Evolutionary conservation across 495 filamentous ascomycete species (phyloP).

Genomic region (Haplographium delicatum): DNA sequence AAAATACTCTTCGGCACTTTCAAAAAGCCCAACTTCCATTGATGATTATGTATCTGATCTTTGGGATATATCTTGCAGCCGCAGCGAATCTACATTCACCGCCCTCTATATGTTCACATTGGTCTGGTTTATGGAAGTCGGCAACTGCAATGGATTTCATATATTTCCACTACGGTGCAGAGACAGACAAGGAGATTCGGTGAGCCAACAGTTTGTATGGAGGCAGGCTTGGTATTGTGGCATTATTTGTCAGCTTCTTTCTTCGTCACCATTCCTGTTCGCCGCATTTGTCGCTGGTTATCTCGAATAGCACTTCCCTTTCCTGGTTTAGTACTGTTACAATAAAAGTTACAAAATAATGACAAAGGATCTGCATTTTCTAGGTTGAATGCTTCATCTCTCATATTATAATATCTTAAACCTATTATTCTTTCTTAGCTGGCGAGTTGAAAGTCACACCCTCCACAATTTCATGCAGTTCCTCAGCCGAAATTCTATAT

Average conservation of each 20-base stretch:
- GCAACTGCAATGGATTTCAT: not conserved
- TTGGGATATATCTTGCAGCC: not conserved
- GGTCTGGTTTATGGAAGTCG: not conserved
- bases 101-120: not conserved
- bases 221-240: not conserved
- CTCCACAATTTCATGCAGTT: not conserved
- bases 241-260: not conserved
- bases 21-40: not conserved
- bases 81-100: not conserved
- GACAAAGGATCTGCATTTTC: no score
- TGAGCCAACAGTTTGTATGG: not conserved
- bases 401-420: no score
- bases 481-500: not conserved
- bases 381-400: no score
- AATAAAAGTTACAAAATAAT: not conserved
- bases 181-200: not conserved
- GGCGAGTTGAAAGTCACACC: conserved; percentile 2
- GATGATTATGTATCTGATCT: not conserved
- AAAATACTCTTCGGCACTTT: not conserved
- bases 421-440: no score
- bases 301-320: not conserved
- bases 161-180: not conserved
- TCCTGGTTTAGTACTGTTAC: not conserved
- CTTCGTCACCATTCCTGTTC: not conserved
- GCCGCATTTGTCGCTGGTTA: not conserved